A percentile compares a stretch with the other conserved stretches of the same genome.
phyloP scores from a whole-genome alignment of 2,329 filamentous ascomycete species.

The Apiospora rasikravindrae region DNA sequence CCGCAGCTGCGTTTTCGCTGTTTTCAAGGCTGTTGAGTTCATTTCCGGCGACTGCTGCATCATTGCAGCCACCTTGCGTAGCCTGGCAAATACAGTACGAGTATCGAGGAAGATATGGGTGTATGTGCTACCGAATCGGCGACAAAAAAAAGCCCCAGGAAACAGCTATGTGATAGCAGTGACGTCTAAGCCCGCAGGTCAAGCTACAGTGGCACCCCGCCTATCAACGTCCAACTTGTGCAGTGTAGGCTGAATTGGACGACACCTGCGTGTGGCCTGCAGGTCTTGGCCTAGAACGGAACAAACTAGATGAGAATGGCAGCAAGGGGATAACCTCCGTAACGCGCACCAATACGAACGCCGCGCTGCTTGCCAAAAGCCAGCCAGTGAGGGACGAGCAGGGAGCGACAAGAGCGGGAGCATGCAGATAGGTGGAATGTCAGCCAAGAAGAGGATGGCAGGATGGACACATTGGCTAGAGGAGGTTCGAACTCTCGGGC shows the following conservation, averaged over 20 bases:
- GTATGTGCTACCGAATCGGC: neutral
- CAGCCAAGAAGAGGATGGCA: neutral
- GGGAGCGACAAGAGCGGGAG: neutral
- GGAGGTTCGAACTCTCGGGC: neutral
- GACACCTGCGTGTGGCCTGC: constrained; percentile 6
- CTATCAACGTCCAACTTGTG: neutral
- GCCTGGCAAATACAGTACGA: neutral
- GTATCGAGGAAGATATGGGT: neutral
- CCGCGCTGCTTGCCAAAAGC: neutral
- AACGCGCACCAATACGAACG: neutral
- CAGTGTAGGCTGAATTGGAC: neutral
- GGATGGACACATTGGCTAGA: neutral
- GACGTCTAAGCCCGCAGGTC: neutral
- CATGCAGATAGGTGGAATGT: neutral
- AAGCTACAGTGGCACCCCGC: constrained; percentile 11
- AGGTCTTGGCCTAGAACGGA: constrained; percentile 1
- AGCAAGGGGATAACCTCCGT: neutral
- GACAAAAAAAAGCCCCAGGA: too few species aligned
- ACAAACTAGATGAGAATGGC: neutral
- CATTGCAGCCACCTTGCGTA: neutral
- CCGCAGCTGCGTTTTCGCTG: constrained; percentile 79
- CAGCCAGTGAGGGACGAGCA: neutral
- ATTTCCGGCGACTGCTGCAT: constrained; percentile 29
- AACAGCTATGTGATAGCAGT: neutral
- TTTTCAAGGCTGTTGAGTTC: constrained; percentile 52